Evolutionary conservation across 352 stramenopile species (phyloP).

Genomic region (Thalassiosira delicatula): DNA sequence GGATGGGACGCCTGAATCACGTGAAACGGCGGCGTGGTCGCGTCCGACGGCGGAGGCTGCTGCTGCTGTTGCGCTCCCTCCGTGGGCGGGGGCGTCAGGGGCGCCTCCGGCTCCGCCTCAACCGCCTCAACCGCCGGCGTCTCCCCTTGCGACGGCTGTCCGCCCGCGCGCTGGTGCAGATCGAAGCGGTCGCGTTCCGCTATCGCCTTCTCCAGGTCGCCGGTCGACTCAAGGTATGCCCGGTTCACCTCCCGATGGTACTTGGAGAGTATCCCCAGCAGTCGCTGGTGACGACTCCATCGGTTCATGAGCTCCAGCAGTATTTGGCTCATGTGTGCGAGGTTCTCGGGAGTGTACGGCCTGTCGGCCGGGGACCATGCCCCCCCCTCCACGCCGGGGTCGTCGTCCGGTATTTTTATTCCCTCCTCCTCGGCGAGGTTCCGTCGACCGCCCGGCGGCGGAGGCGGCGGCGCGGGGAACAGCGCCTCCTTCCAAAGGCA

Average conservation of each 20-base stretch:
- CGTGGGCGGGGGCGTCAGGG: too few relatives aligned
- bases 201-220: slow-evolving; percentile 29
- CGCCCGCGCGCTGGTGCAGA: too few relatives aligned
- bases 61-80: background rate
- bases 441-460: background rate
- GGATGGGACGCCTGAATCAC: slow-evolving; percentile 64
- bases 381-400: slow-evolving; percentile 19
- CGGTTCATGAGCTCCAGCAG: slow-evolving; percentile 55
- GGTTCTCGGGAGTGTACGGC: slow-evolving; percentile 47
- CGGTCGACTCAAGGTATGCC: slow-evolving; percentile 43
- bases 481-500: slow-evolving; percentile 58
- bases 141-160: too few relatives aligned
- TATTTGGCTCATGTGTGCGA: slow-evolving; percentile 38
- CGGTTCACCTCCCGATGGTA: slow-evolving; percentile 64
- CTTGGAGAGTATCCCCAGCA: slow-evolving; percentile 51
- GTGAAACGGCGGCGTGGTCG: slow-evolving; percentile 42
- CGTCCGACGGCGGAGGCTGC: background rate
- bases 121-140: background rate
- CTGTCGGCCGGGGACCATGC: slow-evolving; percentile 38
- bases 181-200: slow-evolving; percentile 6
- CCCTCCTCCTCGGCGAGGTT: background rate
- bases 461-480: background rate
- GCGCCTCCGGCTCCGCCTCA: background rate
- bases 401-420: background rate
- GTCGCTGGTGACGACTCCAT: slow-evolving; percentile 48